Conservation (phyloP, 768 basidiomycete species). For the Rhizopogon rudus region DNA sequence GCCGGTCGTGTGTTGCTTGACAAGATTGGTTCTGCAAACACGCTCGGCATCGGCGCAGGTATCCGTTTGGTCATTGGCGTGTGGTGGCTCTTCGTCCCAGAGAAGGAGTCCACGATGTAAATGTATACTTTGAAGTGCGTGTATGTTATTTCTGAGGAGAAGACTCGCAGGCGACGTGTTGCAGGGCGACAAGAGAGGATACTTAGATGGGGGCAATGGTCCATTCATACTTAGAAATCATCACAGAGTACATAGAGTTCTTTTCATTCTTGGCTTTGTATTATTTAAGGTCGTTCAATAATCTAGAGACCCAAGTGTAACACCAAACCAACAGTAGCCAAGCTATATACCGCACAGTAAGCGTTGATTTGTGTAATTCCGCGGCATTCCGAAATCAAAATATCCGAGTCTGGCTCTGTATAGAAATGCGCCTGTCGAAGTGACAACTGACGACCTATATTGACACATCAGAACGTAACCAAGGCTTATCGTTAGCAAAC, state of each 20-base stretch:
- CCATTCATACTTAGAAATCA: not conserved
- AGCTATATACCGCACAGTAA: no score
- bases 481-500: no score
- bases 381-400: no score
- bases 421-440: no score
- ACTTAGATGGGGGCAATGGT: not conserved
- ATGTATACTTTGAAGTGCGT: not conserved
- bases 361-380: no score
- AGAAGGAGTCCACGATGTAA: conserved; percentile 10
- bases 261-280: not conserved
- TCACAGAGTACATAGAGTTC: not conserved
- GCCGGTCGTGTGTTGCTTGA: conserved; percentile 53
- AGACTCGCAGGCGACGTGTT: no score
- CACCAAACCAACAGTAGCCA: not conserved
- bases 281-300: no score
- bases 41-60: conserved; percentile 61
- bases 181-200: not conserved
- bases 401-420: no score
- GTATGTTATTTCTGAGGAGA: not conserved
- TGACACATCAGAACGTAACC: no score
- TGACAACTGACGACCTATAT: no score
- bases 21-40: conserved; percentile 52
- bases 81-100: conserved; percentile 62
- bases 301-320: not conserved
- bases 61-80: conserved; percentile 56